Conservation (phyloP, 1,284 basidiomycete genomes). For the Macrocystidia cucumis region DNA sequence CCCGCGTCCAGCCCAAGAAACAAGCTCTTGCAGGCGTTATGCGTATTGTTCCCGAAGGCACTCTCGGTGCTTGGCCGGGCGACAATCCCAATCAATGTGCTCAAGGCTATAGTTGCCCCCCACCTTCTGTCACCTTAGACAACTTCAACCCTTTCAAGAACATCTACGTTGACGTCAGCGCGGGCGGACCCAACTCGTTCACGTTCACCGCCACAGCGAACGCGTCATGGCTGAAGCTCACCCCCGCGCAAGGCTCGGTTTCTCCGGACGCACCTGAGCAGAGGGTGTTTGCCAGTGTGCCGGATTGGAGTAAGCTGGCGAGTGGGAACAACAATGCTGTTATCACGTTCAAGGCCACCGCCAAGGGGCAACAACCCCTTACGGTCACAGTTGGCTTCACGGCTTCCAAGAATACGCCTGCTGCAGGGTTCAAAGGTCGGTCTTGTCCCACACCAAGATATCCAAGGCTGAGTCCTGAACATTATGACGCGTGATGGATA, state of each 20-base stretch:
- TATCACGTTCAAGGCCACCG: conserved; percentile 40
- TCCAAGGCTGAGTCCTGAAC: not conserved
- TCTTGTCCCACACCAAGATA: not conserved
- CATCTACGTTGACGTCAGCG: conserved; percentile 52
- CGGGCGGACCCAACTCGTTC: conserved; percentile 54
- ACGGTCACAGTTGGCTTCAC: conserved; percentile 31
- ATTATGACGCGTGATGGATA: conserved; percentile 10
- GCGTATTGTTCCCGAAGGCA: conserved; percentile 55
- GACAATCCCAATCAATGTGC: conserved; percentile 51
- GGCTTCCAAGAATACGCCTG: conserved; percentile 27
- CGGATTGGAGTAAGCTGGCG: conserved; percentile 49
- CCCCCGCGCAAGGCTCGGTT: conserved; percentile 39
- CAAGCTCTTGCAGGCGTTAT: conserved; percentile 51
- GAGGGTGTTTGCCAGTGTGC: conserved; percentile 45
- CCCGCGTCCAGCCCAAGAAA: conserved; percentile 48
- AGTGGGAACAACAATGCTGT: conserved; percentile 29
- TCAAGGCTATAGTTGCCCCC: conserved; percentile 34
- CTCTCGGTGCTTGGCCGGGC: conserved; percentile 54
- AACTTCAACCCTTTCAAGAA: conserved; percentile 43
- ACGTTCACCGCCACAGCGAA: conserved; percentile 44
- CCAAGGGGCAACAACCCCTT: conserved; percentile 27
- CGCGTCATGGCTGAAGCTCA: conserved; percentile 46
- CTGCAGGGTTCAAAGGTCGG: conserved; percentile 40
- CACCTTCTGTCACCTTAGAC: conserved; percentile 44
- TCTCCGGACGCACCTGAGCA: conserved; percentile 41